Evolutionary conservation across 1,284 basidiomycete species (phyloP).

Genomic region (Cutaneotrichosporon dermatis): DNA sequence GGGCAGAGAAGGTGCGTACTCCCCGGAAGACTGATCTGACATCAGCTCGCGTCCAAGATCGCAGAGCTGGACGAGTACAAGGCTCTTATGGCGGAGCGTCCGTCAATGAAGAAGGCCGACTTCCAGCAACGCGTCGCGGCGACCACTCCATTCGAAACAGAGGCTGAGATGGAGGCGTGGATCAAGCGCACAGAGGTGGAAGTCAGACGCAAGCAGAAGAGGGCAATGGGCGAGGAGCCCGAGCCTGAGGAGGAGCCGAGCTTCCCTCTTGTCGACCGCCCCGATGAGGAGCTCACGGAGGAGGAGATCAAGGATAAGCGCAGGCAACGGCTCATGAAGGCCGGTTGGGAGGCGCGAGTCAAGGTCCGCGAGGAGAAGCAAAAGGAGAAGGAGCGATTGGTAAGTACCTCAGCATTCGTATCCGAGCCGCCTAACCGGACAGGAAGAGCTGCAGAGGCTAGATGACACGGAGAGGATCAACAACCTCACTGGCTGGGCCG

Average conservation of each 20-base stretch:
- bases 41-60: slow-evolving; percentile 49
- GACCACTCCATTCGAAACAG: slow-evolving; percentile 66
- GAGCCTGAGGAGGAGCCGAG: slow-evolving; percentile 66
- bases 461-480: slow-evolving; percentile 75
- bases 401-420: slow-evolving; percentile 16
- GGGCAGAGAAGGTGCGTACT: slow-evolving; percentile 71
- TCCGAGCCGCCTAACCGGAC: slow-evolving; percentile 19
- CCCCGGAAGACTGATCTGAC: not conserved
- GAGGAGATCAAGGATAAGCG: slow-evolving; percentile 92
- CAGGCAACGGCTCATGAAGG: slow-evolving; percentile 87
- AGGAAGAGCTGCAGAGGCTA: slow-evolving; percentile 64
- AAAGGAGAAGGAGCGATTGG: slow-evolving; percentile 64
- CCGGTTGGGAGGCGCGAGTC: slow-evolving; percentile 86
- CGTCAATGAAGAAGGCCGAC: slow-evolving; percentile 67
- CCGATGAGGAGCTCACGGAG: slow-evolving; percentile 90
- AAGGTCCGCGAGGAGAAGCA: slow-evolving; percentile 85
- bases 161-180: slow-evolving; percentile 61
- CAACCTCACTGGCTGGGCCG: slow-evolving; percentile 68
- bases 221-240: slow-evolving; percentile 61
- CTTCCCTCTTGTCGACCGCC: slow-evolving; percentile 84
- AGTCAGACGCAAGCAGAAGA: slow-evolving; percentile 66
- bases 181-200: slow-evolving; percentile 69
- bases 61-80: slow-evolving; percentile 71
- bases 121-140: slow-evolving; percentile 57
- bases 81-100: slow-evolving; percentile 62